These are phyloP conservation scores for Calonectria naviculata DNA, from an alignment of 2,329 filamentous ascomycete species.

Conservation along the genomic window DNA sequence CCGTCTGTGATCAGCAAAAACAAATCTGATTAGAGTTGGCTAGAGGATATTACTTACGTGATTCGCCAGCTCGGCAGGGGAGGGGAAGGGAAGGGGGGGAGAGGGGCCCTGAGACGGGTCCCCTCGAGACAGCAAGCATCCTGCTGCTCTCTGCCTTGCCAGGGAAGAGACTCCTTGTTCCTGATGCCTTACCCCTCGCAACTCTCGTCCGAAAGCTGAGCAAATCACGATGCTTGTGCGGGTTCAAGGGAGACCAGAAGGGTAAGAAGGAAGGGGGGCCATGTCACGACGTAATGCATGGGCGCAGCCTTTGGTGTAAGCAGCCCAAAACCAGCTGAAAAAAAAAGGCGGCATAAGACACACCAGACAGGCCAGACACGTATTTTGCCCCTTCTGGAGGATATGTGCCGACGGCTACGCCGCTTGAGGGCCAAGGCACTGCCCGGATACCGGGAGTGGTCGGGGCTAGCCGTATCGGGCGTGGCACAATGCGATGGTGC, in stretches of 20 bases:
- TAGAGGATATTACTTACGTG: conserved; percentile 3
- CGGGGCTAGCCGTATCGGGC: background rate
- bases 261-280: background rate
- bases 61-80: background rate
- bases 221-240: background rate
- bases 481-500: background rate
- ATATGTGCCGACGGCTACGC: conserved; percentile 1
- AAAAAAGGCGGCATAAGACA: background rate
- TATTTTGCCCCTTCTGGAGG: background rate
- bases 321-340: background rate
- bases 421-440: conserved; percentile 7
- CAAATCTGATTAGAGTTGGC: conserved; percentile 2
- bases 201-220: background rate
- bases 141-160: background rate
- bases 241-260: no score
- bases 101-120: no score
- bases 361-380: background rate
- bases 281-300: background rate
- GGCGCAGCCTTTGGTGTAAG: conserved; percentile 1
- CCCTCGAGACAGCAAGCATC: background rate
- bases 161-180: background rate
- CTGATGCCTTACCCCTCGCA: background rate
- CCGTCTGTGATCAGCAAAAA: background rate
- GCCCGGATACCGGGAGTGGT: conserved; percentile 1
- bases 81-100: no score